These are phyloP conservation scores for Thielaviopsis musarum DNA, from an alignment of 2,329 filamentous ascomycete species.

Conservation along the genomic window DNA sequence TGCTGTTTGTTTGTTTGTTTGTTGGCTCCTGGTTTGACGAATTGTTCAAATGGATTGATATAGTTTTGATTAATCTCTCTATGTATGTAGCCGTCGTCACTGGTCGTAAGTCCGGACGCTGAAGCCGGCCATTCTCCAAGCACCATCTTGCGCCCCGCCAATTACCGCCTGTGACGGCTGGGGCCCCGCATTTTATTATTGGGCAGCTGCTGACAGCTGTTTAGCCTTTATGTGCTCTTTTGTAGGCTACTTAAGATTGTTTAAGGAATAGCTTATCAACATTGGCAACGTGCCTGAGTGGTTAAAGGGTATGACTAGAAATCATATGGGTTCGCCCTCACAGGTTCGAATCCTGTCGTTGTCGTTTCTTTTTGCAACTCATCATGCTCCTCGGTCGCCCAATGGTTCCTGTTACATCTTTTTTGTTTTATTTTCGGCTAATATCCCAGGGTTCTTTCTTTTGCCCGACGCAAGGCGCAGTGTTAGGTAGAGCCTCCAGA, in stretches of 20 bases:
- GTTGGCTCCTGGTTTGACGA: no score
- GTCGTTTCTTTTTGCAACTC: not conserved
- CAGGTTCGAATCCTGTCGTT: conserved; percentile 11
- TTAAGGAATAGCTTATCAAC: not conserved
- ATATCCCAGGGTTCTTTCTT: no score
- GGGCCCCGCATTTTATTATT: not conserved
- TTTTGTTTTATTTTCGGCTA: not conserved
- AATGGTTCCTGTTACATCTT: not conserved
- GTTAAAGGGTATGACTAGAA: conserved; percentile 12
- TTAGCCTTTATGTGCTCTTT: not conserved
- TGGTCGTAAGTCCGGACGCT: not conserved
- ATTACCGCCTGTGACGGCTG: not conserved
- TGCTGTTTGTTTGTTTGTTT: no score
- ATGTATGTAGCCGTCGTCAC: not conserved
- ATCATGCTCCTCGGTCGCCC: no score
- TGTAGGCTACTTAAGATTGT: no score
- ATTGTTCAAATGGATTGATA: no score
- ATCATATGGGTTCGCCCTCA: conserved; percentile 11
- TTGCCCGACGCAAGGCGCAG: no score
- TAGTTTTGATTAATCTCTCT: no score
- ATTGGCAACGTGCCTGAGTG: conserved; percentile 11
- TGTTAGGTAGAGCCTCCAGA: no score
- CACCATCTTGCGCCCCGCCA: not conserved
- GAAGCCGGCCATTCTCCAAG: not conserved
- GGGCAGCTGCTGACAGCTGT: no score